Evolutionary conservation across 805 yeast genomes (phyloP), one percentile per base, ranked within the genome.

Genomic region (Teunomyces atbi): DNA sequence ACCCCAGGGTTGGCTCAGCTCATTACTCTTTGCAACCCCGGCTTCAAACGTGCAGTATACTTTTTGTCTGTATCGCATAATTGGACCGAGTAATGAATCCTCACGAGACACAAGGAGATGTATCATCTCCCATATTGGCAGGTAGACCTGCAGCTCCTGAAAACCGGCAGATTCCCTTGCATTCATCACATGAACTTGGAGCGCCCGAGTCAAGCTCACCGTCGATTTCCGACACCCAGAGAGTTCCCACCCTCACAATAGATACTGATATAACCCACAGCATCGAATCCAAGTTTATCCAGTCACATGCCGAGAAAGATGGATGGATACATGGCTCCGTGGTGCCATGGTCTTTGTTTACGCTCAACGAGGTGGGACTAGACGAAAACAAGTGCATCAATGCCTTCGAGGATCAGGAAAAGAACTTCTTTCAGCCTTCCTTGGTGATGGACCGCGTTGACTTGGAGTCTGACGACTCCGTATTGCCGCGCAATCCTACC

Each of bases 261-360:
- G 13, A 36, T 11, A 20, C 39, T 3, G 11, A 21, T n/a, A 18
- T 38, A 10, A 13, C 8, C 6, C 6, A 26, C 16, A 42, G 46
- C 35, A 30, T n/a, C 18, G 19, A 36, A 5, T n/a, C n/a, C 3
- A 36, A 20, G 28, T 36, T 36, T 13, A 11, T 36, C 11, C 39
- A 36, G 27, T 18, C 39, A 6, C 39, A 19, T 36, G 1, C 18
- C 4, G 28, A n/a, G 8, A 36, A 36, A 15, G 28, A 29, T 10
- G 49, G 48, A 28, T 68, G 73, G 74, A 47, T 28, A 15, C 71
- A 69, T 43, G 66, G 66, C 2, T 51, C 53, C 18, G 43, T 46
- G 5, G 49, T 57, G 4, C 69, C 71, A n/a, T 57, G 57, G 39
- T 42, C 65, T 4, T 56, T 62, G 4, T 55, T 66, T 41, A 57